Base-by-base conservation (phyloP, 2,329 filamentous ascomycete genomes). In the Cercospora beticola region DNA sequence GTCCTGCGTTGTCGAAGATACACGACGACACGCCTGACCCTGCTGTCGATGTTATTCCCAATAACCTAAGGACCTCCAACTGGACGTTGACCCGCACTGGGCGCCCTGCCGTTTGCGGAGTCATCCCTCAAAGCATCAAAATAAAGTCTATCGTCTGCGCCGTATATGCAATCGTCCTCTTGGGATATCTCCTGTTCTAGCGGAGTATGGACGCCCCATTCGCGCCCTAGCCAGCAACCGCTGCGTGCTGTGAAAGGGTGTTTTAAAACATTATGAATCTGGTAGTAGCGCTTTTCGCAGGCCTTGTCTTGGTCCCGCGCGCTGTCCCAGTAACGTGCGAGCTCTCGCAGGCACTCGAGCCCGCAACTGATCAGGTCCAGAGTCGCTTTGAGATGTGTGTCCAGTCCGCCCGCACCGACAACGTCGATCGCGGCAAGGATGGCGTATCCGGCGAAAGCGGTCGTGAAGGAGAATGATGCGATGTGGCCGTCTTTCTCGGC, bases 361-460 rank as follows among this genome's bases (percentile, higher is more conserved):
- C 86, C 86, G 33, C 84, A 82, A 18, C 81, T 74, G 61, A 91
- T 83, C 10, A 84, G 83, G 9, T 86, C 82, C 43, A 90, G 82
- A 28, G 86, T 81, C 10, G 82, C 80, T 1, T 83, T 77, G 10
- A 91, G 76, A 12, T 84, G 82, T 0, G 82, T 78, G 6, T 89
- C 77, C 0, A 82, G 75, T 1, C 89, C 87, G 5, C 85, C 86
- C 0, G 89, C 86, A 12, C 87, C 87, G 65, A 92, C 82, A 1
- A 91, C 86, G 72, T 93, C 90, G 36, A 90, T 82, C 0, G 90
- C 89, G 59, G 88, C 85, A 36, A 89, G 81, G 26, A 90, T 84
- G 5, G 86, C 85, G 71, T 87, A 87, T n/a, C 86, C 87, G 18
- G 87, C 82, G 70, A 89, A 88, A 0, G 89, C 88, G 9, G 71